Percentiles rank a stretch among this genome's conserved stretches.
Evolutionary conservation across 164 flowering plant genomes (phyloP).

Genomic region (Dillenia suffruticosa): DNA sequence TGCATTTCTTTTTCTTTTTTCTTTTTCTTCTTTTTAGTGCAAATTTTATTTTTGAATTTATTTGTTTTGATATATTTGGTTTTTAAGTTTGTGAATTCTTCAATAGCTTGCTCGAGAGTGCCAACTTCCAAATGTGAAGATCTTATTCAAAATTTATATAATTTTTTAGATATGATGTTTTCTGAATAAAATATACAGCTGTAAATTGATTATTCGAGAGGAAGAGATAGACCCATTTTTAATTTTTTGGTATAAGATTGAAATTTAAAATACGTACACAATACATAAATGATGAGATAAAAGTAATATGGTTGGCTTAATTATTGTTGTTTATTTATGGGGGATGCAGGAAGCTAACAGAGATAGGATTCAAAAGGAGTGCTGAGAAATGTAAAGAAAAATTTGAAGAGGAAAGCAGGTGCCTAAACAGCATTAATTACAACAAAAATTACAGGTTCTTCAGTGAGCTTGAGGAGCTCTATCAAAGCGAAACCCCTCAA

Average conservation of each 20-base stretch:
- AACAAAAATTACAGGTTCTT: constrained; percentile 30
- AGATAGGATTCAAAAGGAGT: constrained; percentile 46
- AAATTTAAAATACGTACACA: neutral
- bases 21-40: neutral
- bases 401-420: constrained; percentile 63
- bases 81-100: constrained; percentile 1
- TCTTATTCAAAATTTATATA: constrained; percentile 6
- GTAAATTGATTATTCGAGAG: too few species aligned
- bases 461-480: constrained; percentile 55
- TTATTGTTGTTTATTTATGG: constrained; percentile 10
- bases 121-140: constrained; percentile 6
- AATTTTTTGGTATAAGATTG: neutral
- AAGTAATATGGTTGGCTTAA: neutral
- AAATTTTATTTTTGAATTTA: neutral
- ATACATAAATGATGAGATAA: neutral
- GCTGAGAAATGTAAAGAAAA: constrained; percentile 71
- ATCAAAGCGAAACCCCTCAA: constrained; percentile 22
- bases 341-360: constrained; percentile 47
- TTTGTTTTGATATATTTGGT: neutral
- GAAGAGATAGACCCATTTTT: neutral
- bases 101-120: neutral
- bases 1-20: neutral
- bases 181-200: too few species aligned
- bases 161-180: neutral
- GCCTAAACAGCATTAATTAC: constrained; percentile 26